phyloP scores from a whole-genome alignment of 306 rosid genomes.

The Quillaja saponaria region DNA sequence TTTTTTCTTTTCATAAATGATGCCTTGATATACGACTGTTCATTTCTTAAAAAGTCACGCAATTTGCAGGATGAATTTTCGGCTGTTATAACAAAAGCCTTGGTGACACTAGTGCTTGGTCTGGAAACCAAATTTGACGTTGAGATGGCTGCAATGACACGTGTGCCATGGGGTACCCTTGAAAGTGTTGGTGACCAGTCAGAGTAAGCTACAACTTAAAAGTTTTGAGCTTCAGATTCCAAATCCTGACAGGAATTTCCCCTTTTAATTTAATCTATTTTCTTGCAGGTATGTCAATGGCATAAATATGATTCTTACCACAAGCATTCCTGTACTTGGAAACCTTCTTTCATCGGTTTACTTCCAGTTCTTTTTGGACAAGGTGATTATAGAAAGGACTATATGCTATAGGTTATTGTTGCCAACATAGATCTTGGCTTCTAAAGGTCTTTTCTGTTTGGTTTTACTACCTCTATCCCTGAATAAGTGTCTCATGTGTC shows the following conservation, averaged over 20 bases:
- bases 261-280: constrained; percentile 30
- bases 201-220: constrained; percentile 59
- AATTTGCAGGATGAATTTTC: constrained; percentile 92
- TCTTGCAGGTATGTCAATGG: constrained; percentile 89
- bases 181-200: constrained; percentile 99
- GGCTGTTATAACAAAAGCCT: constrained; percentile 85
- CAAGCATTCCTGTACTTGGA: constrained; percentile 93
- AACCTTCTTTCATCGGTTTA: constrained; percentile 88
- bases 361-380: constrained; percentile 97
- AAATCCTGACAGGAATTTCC: constrained; percentile 15
- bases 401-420: constrained; percentile 7
- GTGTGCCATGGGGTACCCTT: constrained; percentile 89
- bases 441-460: constrained; percentile 16
- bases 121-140: constrained; percentile 92
- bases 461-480: not conserved
- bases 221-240: constrained; percentile 2
- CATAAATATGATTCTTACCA: constrained; percentile 85
- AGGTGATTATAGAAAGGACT: constrained; percentile 50
- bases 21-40: constrained; percentile 13
- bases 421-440: constrained; percentile 25
- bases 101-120: constrained; percentile 91
- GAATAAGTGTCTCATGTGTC: too few species aligned
- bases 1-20: constrained; percentile 23
- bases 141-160: constrained; percentile 98
- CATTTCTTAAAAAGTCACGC: constrained; percentile 29